A percentile compares a stretch with the other conserved stretches of the same genome.
Evolutionary conservation across 108 stramenopile genomes (phyloP).

Genomic region (Discostella pseudostelligera): DNA sequence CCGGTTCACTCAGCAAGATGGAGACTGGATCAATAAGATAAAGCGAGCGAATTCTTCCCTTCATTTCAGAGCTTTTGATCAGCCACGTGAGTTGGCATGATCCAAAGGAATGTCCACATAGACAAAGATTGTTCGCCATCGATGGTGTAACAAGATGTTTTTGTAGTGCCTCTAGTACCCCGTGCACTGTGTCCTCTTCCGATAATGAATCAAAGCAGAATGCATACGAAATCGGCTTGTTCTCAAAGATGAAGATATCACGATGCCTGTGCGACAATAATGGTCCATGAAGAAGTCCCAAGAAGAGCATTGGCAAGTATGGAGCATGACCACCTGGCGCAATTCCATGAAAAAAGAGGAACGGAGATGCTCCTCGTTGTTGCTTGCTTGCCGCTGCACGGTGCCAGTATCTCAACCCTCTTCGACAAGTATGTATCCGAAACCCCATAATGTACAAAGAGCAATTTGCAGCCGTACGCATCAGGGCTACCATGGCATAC

Average conservation of each 20-base stretch:
- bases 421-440: constrained; percentile 39
- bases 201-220: constrained; percentile 47
- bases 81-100: constrained; percentile 80
- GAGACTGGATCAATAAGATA: constrained; percentile 86
- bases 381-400: constrained; percentile 38
- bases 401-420: constrained; percentile 66
- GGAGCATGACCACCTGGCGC: constrained; percentile 69
- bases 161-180: constrained; percentile 57
- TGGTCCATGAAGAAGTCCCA: constrained; percentile 32
- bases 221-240: constrained; percentile 57
- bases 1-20: constrained; percentile 76
- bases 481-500: constrained; percentile 49
- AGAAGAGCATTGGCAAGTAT: constrained; percentile 71
- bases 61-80: constrained; percentile 33
- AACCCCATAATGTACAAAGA: constrained; percentile 53
- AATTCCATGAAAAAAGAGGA: constrained; percentile 89
- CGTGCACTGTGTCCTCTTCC: constrained; percentile 66
- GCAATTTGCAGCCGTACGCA: constrained; percentile 40
- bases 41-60: constrained; percentile 43
- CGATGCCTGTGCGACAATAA: constrained; percentile 23
- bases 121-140: constrained; percentile 21
- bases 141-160: constrained; percentile 21
- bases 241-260: constrained; percentile 75
- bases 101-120: constrained; percentile 89
- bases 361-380: constrained; percentile 35